Evolutionary conservation across 352 stramenopile genomes (phyloP).

Genomic region (Phytopythium sindhum): DNA sequence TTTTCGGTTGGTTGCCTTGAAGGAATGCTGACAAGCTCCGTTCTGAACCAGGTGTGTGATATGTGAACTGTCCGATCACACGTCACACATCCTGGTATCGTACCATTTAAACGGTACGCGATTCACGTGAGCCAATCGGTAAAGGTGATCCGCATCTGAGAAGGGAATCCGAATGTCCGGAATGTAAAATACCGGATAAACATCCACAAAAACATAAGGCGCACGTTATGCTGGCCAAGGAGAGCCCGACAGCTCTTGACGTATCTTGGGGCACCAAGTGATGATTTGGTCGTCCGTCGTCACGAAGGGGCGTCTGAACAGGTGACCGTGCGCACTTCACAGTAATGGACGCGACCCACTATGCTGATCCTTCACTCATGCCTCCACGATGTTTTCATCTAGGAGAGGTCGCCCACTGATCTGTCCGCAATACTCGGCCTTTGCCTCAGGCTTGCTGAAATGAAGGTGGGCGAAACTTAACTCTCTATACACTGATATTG

Average conservation of each 20-base stretch:
- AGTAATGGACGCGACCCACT: too few species aligned
- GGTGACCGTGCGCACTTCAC: too few species aligned
- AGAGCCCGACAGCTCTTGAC: not conserved
- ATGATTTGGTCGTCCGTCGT: not conserved
- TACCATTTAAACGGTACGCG: not conserved
- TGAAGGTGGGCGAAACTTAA: not conserved
- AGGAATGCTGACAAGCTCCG: too few species aligned
- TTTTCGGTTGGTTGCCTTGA: too few species aligned
- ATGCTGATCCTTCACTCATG: too few species aligned
- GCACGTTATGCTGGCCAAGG: too few species aligned
- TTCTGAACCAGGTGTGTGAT: too few species aligned
- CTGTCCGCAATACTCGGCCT: not conserved
- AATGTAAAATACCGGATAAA: conserved; percentile 2
- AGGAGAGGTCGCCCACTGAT: not conserved
- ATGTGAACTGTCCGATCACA: not conserved
- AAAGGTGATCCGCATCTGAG: conserved; percentile 4
- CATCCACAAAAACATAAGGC: not conserved
- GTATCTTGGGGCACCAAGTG: not conserved
- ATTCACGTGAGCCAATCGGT: not conserved
- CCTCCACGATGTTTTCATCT: not conserved
- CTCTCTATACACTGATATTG: too few species aligned
- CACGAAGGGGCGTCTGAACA: not conserved
- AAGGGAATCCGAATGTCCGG: not conserved
- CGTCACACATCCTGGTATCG: not conserved
- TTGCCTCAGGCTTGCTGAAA: not conserved